A percentile compares a stretch with the other conserved stretches of the same genome.
These are phyloP conservation scores for Volvariella volvacea DNA, from an alignment of 1,284 basidiomycete species.

Conservation along the genomic window DNA sequence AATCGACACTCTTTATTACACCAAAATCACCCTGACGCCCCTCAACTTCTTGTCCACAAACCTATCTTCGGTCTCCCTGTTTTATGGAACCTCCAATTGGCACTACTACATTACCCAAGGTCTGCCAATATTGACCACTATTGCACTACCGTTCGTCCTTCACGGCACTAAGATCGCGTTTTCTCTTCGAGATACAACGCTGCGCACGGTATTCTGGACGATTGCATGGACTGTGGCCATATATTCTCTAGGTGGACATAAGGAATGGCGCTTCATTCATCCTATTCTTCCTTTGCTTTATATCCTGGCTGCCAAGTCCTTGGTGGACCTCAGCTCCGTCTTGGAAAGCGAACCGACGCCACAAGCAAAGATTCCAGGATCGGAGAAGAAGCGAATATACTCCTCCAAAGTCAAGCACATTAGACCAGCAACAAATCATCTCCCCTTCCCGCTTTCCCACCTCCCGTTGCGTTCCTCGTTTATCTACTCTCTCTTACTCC, in stretches of 20 bases:
- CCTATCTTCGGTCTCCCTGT: conserved; percentile 78
- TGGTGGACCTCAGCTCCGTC: conserved; percentile 43
- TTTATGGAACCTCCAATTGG: conserved; percentile 86
- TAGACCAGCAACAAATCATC: conserved; percentile 1
- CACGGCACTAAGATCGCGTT: conserved; percentile 39
- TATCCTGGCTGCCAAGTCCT: conserved; percentile 68
- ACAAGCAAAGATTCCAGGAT: conserved; percentile 11
- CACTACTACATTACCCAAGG: conserved; percentile 90
- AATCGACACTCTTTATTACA: conserved; percentile 70
- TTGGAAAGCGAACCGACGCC: conserved; percentile 3
- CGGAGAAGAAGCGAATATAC: too few relatives aligned
- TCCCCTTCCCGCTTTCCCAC: conserved; percentile 8
- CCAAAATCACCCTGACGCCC: conserved; percentile 65
- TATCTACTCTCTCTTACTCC: conserved; percentile 41
- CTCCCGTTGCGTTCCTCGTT: conserved; percentile 29
- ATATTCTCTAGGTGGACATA: conserved; percentile 83
- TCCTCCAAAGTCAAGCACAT: conserved; percentile 1
- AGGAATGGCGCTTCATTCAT: conserved; percentile 97
- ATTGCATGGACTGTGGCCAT: conserved; percentile 59
- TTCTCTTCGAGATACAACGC: conserved; percentile 20
- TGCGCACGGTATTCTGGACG: conserved; percentile 44
- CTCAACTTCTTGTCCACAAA: conserved; percentile 81
- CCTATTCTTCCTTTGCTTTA: conserved; percentile 86
- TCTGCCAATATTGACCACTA: conserved; percentile 75
- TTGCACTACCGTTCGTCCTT: conserved; percentile 65